Base-by-base conservation (phyloP, 805 yeast genomes). In the Spathaspora hagerdaliae region DNA sequence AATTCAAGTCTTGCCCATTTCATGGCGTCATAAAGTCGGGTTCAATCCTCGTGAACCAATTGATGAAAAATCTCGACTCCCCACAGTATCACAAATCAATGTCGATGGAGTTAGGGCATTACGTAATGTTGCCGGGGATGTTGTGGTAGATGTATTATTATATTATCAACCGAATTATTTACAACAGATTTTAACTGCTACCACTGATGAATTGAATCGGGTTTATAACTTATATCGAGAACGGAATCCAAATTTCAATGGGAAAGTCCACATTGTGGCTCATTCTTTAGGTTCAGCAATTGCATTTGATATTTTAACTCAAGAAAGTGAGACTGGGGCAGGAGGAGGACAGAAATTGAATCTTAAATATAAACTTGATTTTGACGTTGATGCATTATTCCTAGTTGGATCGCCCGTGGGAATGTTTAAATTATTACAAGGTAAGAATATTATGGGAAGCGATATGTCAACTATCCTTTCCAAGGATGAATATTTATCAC, bases 231-330 rank as follows among this genome's bases (percentile, higher is more conserved):
- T 75, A 31, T 92, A 82, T 61, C 63, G 73, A 47, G 74, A 81
- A 42, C 67, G 77, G 40, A 82, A 91, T 51, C 95, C 96, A 0
- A 64, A 73, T 14, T 87, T 87, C 62, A 70, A 81, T n/a, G 96
- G 96, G 0, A 79, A 83, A 51, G 82, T 92, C 0, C 90, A 92
- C 53, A 63, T 92, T 1, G 68, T 90, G 48, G 98, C 97, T 1
- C 99, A 92, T 62, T 92, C 98, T 0, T 68, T 92, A 32, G 99
- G 99, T 0, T 85, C 96, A 3, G 86, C 92, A 0, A 86, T 92
- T 32, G 71, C 83, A 1, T 83, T 89, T 51, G 97, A 92, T 62
- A 71, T 92, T 29, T 63, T 91, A 27, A 66, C 82, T 8, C 58
- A 66, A 13, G 85, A 80, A 52, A 73, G 70, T 1, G 65, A 27